phyloP scores from a whole-genome alignment of 441 rosid genomes.

The Erodium texanum region DNA sequence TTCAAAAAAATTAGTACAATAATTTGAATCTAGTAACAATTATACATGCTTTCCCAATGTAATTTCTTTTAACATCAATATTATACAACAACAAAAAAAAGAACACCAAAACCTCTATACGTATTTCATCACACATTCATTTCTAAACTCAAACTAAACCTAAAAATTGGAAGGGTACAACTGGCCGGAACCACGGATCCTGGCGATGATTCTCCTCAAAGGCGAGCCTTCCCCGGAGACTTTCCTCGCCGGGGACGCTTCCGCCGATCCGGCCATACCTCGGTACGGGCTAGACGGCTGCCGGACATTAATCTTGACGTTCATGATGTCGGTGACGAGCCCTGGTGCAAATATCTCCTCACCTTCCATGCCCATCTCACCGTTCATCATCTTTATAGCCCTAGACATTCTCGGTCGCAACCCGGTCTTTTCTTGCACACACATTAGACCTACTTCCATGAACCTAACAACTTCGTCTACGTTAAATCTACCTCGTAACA shows the following conservation, averaged over 20 bases:
- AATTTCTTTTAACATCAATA: no score
- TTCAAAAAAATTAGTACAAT: no score
- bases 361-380: constrained; percentile 14
- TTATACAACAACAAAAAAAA: no score
- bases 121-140: no score
- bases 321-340: constrained; percentile 25
- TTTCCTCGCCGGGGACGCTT: neutral
- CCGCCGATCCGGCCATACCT: neutral
- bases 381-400: constrained; percentile 25
- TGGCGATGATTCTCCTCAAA: neutral
- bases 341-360: constrained; percentile 24
- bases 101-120: no score
- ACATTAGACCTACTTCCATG: constrained; percentile 27
- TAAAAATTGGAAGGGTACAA: neutral
- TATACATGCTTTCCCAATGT: no score
- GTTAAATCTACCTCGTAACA: constrained; percentile 13
- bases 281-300: neutral
- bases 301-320: constrained; percentile 21
- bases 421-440: constrained; percentile 30
- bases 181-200: neutral
- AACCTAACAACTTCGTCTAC: constrained; percentile 26
- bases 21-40: no score
- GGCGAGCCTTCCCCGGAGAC: neutral
- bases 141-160: no score
- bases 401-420: constrained; percentile 29